Percentiles rank a stretch among this genome's conserved stretches.
phyloP scores from a whole-genome alignment of 2,329 filamentous ascomycete genomes.

The Hymenotorrendiella dingleyae region DNA sequence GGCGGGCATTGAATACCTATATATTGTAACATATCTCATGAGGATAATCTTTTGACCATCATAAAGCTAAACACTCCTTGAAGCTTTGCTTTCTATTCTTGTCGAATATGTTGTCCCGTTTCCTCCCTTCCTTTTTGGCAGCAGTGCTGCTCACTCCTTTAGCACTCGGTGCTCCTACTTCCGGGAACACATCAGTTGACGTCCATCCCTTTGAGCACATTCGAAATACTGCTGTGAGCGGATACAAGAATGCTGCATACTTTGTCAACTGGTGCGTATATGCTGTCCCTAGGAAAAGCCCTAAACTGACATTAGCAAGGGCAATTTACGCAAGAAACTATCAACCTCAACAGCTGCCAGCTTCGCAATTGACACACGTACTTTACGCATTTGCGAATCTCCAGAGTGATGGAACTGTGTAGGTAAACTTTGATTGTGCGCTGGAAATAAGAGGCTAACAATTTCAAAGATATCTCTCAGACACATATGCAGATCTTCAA shows the following conservation, averaged over 20 bases:
- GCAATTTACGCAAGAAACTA: conserved; percentile 71
- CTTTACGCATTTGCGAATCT: conserved; percentile 80
- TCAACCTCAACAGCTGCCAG: conserved; percentile 64
- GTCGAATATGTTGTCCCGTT: conserved; percentile 1
- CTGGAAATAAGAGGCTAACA: conserved; percentile 41
- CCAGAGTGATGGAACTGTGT: conserved; percentile 64
- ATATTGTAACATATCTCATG: not conserved
- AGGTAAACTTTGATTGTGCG: conserved; percentile 34
- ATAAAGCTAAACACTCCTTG: not conserved
- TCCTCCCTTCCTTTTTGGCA: not conserved
- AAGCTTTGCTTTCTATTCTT: not conserved
- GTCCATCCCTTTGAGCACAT: not conserved
- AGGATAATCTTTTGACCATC: not conserved
- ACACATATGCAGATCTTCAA: conserved; percentile 66
- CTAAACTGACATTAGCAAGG: conserved; percentile 33
- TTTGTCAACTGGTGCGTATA: conserved; percentile 12
- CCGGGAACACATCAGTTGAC: not conserved
- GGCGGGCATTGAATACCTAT: not conserved
- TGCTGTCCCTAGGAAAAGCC: not conserved
- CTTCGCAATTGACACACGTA: conserved; percentile 66
- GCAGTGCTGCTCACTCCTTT: conserved; percentile 1
- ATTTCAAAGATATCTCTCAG: conserved; percentile 50
- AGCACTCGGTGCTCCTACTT: not conserved
- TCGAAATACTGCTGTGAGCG: not conserved
- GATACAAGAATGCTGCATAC: conserved; percentile 13